Base-by-base conservation (phyloP, 73 alveolate species). In the Paramecium octaurelia region DNA sequence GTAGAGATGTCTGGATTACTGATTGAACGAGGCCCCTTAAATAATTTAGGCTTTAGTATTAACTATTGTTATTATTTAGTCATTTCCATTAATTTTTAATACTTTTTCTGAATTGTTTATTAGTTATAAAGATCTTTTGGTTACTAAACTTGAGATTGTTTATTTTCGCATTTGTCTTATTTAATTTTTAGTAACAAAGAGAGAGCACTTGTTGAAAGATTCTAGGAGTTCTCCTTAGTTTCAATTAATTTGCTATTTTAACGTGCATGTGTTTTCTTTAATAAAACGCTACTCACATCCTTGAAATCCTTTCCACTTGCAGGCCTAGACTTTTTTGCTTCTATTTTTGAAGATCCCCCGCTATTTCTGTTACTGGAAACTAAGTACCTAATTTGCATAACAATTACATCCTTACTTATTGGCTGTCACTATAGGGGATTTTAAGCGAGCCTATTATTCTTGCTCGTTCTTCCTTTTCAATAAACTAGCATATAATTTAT, bases 1-100 rank as follows among this genome's bases (percentile, higher is more conserved):
- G 91, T 44, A 16, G 91, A 80, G 21, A 80, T 80, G 6, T 80
- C 91, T 11, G 91, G 91, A 80, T 80, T 80, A 18, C 91, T 80
- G n/a, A 80, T 80, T 2, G 76, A 44, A 31, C 91, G 70, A 23
- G 91, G 91, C 1, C 91, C 91, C 57, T 80, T 80, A 14, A 80
- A 44, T 80, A 80, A 80, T 40, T 73, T 73, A 14, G 27, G 59
- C 24, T 80, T 80, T 20, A 24, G 9, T 40, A 64, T 64, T 20
- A 64, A 29, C 40, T 59, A 59, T 29, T 59, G 20, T n/a, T 64
- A 34, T 64, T 64, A 34, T 34, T 73, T 73, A 5, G 87, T 31
- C 48, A 80, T 23, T 46, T 80, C 91, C 50, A 80, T 23, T 35
- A 80, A 80, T 80, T 80, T 80, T 42, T 80, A 43, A 43, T 80